Conservation (phyloP, 2,329 filamentous ascomycete genomes). For the Aspergillus glaucus region DNA sequence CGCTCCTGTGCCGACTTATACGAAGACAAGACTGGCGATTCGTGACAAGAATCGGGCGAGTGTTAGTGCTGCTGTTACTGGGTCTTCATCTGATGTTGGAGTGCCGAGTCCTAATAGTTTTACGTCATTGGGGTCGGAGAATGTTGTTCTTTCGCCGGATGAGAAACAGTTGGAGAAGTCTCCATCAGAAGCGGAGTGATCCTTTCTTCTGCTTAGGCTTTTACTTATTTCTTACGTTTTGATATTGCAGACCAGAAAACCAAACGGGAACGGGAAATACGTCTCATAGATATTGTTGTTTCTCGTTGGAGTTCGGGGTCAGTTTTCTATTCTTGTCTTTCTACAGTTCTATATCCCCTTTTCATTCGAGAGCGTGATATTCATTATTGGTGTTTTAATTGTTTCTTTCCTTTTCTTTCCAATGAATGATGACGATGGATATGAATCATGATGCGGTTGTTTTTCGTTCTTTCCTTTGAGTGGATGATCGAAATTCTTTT, state of each 20-base stretch:
- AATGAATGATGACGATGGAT: constrained; percentile 13
- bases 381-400: not conserved
- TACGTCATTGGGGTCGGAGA: constrained; percentile 13
- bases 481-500: not conserved
- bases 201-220: not conserved
- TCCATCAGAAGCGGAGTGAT: not conserved
- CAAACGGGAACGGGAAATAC: too few species aligned
- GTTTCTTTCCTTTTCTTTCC: constrained; percentile 2
- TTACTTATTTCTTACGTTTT: constrained; percentile 1
- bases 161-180: constrained; percentile 5
- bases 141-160: constrained; percentile 10
- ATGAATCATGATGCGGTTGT: constrained; percentile 12
- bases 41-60: constrained; percentile 24
- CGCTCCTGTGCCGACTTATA: constrained; percentile 40
- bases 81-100: constrained; percentile 20
- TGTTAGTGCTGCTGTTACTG: constrained; percentile 21
- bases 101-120: constrained; percentile 16
- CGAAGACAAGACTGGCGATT: constrained; percentile 24
- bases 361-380: not conserved
- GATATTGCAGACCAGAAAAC: not conserved
- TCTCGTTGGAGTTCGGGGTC: not conserved
- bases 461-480: not conserved
- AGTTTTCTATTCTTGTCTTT: not conserved
- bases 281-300: too few species aligned
- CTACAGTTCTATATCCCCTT: constrained; percentile 1